A percentile compares a stretch with the other conserved stretches of the same genome.
These are phyloP conservation scores for Taphrina betulina DNA, from an alignment of 1,139 yeast genomes.

Conservation along the genomic window DNA sequence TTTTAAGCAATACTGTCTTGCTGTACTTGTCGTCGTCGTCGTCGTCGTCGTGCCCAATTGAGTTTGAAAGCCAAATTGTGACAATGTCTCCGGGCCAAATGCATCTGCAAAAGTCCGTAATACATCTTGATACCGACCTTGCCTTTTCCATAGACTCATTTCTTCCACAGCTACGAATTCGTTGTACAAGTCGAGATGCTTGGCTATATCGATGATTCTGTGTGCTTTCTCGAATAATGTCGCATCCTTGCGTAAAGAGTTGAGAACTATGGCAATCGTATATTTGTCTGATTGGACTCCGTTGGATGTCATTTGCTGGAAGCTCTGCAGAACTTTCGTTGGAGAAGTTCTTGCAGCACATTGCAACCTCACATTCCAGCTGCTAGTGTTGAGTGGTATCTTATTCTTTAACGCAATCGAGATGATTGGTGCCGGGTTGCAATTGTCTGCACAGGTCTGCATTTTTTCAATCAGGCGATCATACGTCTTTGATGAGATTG, in stretches of 20 bases:
- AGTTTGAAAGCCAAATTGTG: constrained; percentile 17
- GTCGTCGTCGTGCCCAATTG: background rate
- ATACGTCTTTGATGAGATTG: constrained; percentile 8
- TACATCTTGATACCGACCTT: constrained; percentile 7
- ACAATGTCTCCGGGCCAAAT: constrained; percentile 8
- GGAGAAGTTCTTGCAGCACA: constrained; percentile 8
- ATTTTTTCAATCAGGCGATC: background rate
- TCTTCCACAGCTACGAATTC: constrained; percentile 25
- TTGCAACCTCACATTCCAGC: constrained; percentile 25
- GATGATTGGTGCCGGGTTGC: constrained; percentile 4
- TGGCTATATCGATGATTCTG: constrained; percentile 10
- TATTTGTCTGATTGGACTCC: background rate
- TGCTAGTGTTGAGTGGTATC: constrained; percentile 1
- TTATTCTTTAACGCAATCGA: constrained; percentile 2
- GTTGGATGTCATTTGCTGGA: constrained; percentile 2
- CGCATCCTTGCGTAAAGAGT: background rate
- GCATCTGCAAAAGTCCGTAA: constrained; percentile 4
- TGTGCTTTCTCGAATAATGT: background rate
- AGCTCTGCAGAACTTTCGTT: background rate
- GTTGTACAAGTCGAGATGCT: constrained; percentile 17
- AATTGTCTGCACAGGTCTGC: background rate
- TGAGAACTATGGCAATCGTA: constrained; percentile 16
- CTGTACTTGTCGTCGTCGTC: too few species aligned
- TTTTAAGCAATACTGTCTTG: too few species aligned
- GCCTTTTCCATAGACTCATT: constrained; percentile 17